Percentiles rank a stretch among this genome's conserved stretches.
These are phyloP conservation scores for Suillus subluteus DNA, from an alignment of 768 basidiomycete genomes.

Conservation along the genomic window DNA sequence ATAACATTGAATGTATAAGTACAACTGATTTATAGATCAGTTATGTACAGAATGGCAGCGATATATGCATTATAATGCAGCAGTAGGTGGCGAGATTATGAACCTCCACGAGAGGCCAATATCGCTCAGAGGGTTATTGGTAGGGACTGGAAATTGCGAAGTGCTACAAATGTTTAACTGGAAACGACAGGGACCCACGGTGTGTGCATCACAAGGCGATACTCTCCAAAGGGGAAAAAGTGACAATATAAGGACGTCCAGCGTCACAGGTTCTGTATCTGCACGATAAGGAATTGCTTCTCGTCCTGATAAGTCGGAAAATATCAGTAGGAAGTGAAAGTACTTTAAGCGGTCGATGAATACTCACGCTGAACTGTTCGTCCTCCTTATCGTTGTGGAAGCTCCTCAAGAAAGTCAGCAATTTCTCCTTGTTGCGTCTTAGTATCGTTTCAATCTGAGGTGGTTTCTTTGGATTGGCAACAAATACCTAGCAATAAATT, in stretches of 20 bases:
- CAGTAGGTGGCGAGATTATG: not conserved
- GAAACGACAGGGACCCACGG: not conserved
- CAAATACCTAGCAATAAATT: constrained; percentile 73
- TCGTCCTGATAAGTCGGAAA: constrained; percentile 59
- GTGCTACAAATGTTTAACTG: not conserved
- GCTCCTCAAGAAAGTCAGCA: constrained; percentile 83
- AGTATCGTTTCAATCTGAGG: constrained; percentile 92
- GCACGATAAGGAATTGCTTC: constrained; percentile 94
- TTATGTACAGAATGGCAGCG: not conserved
- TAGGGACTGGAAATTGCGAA: not conserved
- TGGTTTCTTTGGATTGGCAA: constrained; percentile 99
- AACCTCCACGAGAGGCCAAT: not conserved
- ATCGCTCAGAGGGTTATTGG: not conserved
- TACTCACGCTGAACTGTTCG: constrained; percentile 87
- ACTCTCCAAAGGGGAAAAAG: not conserved
- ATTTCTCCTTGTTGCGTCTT: constrained; percentile 91
- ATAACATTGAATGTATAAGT: not conserved
- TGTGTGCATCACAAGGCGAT: not conserved
- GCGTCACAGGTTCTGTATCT: constrained; percentile 77
- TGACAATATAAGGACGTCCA: not conserved
- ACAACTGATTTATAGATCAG: constrained; percentile 1
- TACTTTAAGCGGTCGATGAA: not conserved
- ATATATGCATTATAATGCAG: constrained; percentile 2
- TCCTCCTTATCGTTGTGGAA: constrained; percentile 99
- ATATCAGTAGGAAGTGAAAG: constrained; percentile 7